Percentiles rank a stretch among this genome's conserved stretches.
Conservation (phyloP, 2,329 filamentous ascomycete species). For the Torrubiellomyces zombiae region DNA sequence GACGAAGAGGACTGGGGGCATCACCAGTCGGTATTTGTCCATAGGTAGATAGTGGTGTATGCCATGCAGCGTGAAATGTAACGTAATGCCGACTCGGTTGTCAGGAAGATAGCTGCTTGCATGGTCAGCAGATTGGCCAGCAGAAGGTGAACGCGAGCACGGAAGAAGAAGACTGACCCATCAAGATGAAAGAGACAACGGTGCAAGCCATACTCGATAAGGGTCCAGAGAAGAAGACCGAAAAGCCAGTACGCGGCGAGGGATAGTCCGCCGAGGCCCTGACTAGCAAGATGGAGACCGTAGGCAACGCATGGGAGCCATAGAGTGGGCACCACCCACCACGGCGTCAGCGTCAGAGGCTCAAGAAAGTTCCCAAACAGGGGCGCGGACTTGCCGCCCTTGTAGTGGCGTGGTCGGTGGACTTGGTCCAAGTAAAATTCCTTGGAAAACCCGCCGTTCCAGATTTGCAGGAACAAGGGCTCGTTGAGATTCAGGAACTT, state of each 20-base stretch:
- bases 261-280: conserved; percentile 36
- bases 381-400: conserved; percentile 77
- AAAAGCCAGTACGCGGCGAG: conserved; percentile 47
- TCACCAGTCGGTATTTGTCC: conserved; percentile 92
- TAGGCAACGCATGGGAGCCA: conserved; percentile 75
- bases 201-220: conserved; percentile 81
- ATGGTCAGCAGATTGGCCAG: conserved; percentile 17
- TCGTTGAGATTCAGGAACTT: conserved; percentile 84
- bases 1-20: conserved; percentile 83
- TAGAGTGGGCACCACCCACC: conserved; percentile 72
- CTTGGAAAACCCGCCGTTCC: conserved; percentile 75
- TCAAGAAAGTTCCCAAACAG: conserved; percentile 98
- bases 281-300: conserved; percentile 47
- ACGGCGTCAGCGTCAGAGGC: conserved; percentile 85
- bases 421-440: conserved; percentile 96
- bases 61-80: conserved; percentile 88
- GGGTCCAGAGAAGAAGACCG: conserved; percentile 69
- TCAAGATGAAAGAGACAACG: conserved; percentile 90
- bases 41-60: conserved; percentile 99
- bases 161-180: conserved; percentile 39
- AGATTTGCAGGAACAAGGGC: conserved; percentile 77
- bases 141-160: neutral
- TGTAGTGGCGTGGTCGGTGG: conserved; percentile 90
- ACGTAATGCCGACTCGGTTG: conserved; percentile 69
- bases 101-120: conserved; percentile 62